Percentiles rank a stretch among this genome's conserved stretches.
phyloP scores from a whole-genome alignment of 2,329 filamentous ascomycete genomes.

The Claviceps paspali region DNA sequence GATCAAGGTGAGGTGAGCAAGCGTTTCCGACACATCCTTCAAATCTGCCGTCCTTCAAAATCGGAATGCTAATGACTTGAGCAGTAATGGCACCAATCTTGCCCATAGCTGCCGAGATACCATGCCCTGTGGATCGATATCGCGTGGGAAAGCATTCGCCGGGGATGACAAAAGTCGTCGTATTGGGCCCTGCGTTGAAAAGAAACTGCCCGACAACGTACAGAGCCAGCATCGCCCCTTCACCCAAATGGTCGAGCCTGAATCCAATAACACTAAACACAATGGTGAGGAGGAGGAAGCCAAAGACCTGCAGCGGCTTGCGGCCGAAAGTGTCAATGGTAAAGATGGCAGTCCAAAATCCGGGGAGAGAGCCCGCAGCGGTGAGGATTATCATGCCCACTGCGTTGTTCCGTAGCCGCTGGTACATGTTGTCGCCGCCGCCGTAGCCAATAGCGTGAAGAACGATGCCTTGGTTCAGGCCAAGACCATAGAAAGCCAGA shows the following conservation, averaged over 20 bases:
- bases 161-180: slow-evolving; percentile 49
- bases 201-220: slow-evolving; percentile 53
- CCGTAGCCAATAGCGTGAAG: slow-evolving; percentile 59
- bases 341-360: slow-evolving; percentile 64
- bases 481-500: slow-evolving; percentile 52
- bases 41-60: slow-evolving; percentile 40
- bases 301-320: slow-evolving; percentile 56
- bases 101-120: slow-evolving; percentile 49
- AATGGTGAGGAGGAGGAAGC: slow-evolving; percentile 45
- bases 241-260: slow-evolving; percentile 32
- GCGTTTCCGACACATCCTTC: slow-evolving; percentile 30
- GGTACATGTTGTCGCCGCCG: slow-evolving; percentile 46
- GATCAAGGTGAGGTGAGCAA: slow-evolving; percentile 48
- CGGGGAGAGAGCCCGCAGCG: slow-evolving; percentile 63
- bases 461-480: slow-evolving; percentile 61
- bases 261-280: slow-evolving; percentile 50
- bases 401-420: slow-evolving; percentile 55
- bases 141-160: slow-evolving; percentile 51
- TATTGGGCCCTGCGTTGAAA: slow-evolving; percentile 52
- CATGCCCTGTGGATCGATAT: slow-evolving; percentile 47
- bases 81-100: slow-evolving; percentile 55
- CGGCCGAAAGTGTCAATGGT: slow-evolving; percentile 62
- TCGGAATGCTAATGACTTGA: slow-evolving; percentile 47
- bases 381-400: slow-evolving; percentile 65
- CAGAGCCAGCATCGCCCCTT: slow-evolving; percentile 38